These are phyloP conservation scores for Gentiana macrophylla DNA, from an alignment of 257 asterid species.

Conservation along the genomic window DNA sequence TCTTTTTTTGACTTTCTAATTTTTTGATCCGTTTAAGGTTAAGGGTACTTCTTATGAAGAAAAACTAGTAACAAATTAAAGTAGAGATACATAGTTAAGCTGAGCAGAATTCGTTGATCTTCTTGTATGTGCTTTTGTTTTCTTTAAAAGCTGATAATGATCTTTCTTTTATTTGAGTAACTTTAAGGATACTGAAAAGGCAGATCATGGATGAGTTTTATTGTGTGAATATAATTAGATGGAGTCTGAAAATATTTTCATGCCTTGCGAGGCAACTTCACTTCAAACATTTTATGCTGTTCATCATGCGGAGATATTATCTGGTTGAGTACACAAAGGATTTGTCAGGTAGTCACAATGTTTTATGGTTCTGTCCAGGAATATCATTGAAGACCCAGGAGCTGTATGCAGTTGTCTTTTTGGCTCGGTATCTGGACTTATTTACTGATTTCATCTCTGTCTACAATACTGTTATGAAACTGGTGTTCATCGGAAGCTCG, in stretches of 20 bases:
- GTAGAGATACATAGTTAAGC: too few species aligned
- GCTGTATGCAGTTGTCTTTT: slow-evolving; percentile 69
- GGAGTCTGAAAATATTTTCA: not conserved
- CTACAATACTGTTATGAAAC: slow-evolving; percentile 74
- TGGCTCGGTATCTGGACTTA: slow-evolving; percentile 86
- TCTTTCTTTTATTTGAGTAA: too few species aligned
- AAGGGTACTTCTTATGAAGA: too few species aligned
- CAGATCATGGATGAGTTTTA: too few species aligned
- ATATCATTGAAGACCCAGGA: slow-evolving; percentile 93
- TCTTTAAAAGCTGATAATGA: too few species aligned
- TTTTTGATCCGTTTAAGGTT: too few species aligned
- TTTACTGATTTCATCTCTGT: slow-evolving; percentile 72
- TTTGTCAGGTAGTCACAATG: too few species aligned
- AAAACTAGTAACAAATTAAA: too few species aligned
- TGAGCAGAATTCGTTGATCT: too few species aligned
- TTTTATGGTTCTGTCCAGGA: slow-evolving; percentile 32
- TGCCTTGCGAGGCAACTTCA: not conserved
- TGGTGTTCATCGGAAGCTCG: slow-evolving; percentile 84
- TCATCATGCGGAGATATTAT: not conserved
- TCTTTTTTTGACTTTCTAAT: too few species aligned
- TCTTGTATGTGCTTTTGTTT: too few species aligned
- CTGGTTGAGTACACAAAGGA: not conserved
- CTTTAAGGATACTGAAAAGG: too few species aligned
- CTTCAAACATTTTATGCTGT: not conserved
- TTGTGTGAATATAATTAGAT: not conserved